Base-by-base conservation (phyloP, 768 basidiomycete genomes). In the Boletus bicolor region DNA sequence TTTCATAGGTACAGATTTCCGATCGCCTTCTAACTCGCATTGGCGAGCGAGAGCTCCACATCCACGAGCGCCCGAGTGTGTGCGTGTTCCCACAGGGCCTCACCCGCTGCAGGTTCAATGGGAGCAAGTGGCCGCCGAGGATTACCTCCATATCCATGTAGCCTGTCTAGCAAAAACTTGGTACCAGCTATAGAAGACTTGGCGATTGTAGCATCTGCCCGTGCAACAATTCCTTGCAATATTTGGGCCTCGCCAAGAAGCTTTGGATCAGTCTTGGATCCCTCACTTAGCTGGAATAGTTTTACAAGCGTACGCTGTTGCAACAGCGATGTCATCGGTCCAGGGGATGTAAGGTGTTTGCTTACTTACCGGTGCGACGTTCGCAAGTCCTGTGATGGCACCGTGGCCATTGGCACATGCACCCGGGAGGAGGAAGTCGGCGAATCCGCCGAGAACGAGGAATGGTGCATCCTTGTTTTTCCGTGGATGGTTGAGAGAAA, bases 301-400 rank as follows among this genome's bases (percentile, higher is more conserved):
- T 80, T 82, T 36, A 69, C 75, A 35, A 87, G 72, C 0, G 90
- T 72, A 61, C 82, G 66, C 86, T 90, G 65, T 42, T 57, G 53
- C 41, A 43, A 44, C 32, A 28, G n/a, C 36, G 36, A 46, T 49
- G 47, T 57, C 32, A 61, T 21, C 5, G 28, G 28, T 7, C 24
- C 34, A 17, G 19, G 44, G 5, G 35, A 37, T 42, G 41, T 36
- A 4, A 39, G 39, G n/a, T 32, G 12, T 56, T 55, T 48, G 32
- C 35, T 49, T 39, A 61, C 81, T 56, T 63, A 87, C 90, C 10
- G 91, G 91, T 44, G 88, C 85, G 53, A 94, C 68, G 68, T 95
- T 95, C 8, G 82, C 92, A 19, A 95, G 83, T 44, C 93, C 93
- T 35, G 89, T 93, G 68, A 96, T 96, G 46, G 91, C 92, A 45